A percentile compares a stretch with the other conserved stretches of the same genome.
Evolutionary conservation across 129 eudicot species (phyloP).

Genomic region (Pittosporum tobira): DNA sequence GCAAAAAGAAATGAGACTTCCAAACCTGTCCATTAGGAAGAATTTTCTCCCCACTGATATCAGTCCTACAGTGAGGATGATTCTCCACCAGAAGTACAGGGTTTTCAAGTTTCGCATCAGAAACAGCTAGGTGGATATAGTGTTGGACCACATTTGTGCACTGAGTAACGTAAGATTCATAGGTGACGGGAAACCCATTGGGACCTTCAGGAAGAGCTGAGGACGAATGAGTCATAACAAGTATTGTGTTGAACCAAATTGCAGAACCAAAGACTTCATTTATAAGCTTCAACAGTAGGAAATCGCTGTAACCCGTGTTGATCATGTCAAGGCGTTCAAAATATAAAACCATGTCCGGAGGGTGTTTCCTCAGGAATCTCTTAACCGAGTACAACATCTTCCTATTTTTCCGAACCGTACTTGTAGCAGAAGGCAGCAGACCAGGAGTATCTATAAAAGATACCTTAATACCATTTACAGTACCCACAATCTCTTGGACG

Average conservation of each 20-base stretch:
- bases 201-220: constrained; percentile 78
- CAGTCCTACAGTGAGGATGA: constrained; percentile 59
- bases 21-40: constrained; percentile 92
- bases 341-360: constrained; percentile 81
- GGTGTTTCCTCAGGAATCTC: constrained; percentile 41
- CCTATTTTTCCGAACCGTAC: constrained; percentile 43
- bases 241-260: constrained; percentile 91
- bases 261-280: constrained; percentile 75
- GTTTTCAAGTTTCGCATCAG: constrained; percentile 73
- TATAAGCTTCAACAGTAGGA: constrained; percentile 67
- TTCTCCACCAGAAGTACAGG: constrained; percentile 86
- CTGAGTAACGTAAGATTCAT: constrained; percentile 54
- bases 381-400: constrained; percentile 61
- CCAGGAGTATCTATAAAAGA: constrained; percentile 95
- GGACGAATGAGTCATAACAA: constrained; percentile 90
- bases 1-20: constrained; percentile 61
- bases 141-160: constrained; percentile 69
- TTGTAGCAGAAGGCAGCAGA: constrained; percentile 52
- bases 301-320: constrained; percentile 51
- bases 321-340: constrained; percentile 78
- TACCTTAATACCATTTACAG: constrained; percentile 54
- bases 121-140: constrained; percentile 67
- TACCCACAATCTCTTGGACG: constrained; percentile 61
- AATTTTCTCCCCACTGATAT: constrained; percentile 56
- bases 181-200: constrained; percentile 64